Evolutionary conservation across 345 rosid species (phyloP).

Genomic region (Boechera divaricarpa): DNA sequence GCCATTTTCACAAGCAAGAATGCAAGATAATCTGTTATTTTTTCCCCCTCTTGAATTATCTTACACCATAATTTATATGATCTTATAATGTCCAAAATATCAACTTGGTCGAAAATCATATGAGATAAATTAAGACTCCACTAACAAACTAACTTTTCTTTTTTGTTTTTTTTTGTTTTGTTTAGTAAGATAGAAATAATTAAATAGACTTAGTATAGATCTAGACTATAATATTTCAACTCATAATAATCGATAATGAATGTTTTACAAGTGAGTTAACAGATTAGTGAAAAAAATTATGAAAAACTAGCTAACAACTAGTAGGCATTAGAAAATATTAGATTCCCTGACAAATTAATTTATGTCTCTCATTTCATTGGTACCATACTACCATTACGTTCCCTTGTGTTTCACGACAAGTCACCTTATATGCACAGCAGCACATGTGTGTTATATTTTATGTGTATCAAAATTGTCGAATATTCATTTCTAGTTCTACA

Average conservation of each 20-base stretch:
- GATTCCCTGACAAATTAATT: background rate
- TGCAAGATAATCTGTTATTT: background rate
- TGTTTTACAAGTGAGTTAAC: slow-evolving; percentile 8
- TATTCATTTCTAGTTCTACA: no score
- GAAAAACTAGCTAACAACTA: background rate
- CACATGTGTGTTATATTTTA: no score
- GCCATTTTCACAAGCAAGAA: slow-evolving; percentile 28
- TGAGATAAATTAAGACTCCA: background rate
- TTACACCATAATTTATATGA: slow-evolving; percentile 1
- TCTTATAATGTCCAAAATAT: slow-evolving; percentile 11
- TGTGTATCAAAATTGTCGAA: no score
- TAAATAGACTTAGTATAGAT: background rate
- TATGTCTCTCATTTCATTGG: background rate
- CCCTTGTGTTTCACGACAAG: slow-evolving; percentile 2
- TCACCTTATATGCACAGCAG: background rate
- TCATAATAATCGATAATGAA: background rate
- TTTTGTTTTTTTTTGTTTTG: background rate
- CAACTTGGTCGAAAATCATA: slow-evolving; percentile 16
- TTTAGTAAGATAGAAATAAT: background rate
- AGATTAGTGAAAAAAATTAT: background rate
- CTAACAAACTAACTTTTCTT: background rate
- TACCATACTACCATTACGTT: no score
- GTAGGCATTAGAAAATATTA: background rate
- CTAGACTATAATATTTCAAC: background rate
- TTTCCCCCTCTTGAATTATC: background rate